Evolutionary conservation across 2,329 filamentous ascomycete genomes (phyloP), one percentile per base, ranked within the genome.

Genomic region (Dothidotthia symphoricarpi): DNA sequence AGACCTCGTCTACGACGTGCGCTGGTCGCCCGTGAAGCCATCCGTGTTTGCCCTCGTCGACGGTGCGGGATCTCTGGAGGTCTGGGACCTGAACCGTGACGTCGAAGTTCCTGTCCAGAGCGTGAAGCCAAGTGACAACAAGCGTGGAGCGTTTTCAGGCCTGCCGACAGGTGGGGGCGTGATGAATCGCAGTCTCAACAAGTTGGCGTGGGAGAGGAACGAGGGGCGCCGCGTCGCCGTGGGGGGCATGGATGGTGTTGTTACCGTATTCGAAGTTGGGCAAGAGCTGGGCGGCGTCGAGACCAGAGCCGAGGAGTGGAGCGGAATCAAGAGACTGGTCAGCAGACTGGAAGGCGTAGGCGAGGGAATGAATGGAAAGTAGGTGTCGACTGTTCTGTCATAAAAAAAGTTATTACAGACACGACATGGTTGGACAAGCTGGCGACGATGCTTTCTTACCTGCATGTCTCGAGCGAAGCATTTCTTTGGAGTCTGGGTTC

Each of bases 21-120:
- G 84, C 36, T 98, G 94, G 94, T 95, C 88, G 11, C 93, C 93
- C 0, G 80, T 93, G 49, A 91, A 93, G 64, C 93, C 93, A 0
- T 90, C 89, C 25, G 87, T 98, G 7, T 98, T 98, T 68, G 88
- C 88, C 1, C 81, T 95, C 14, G 93, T 97, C 2, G 94, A 98
- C 55, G 93, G 93, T 24, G 88, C 87, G 2, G 94, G 93, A 19
- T 86, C 83, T 67, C 75, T 98, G 13, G 94, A 98, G 69, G 76
- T 98, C 33, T 98, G 93, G 88, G 94, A 98, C 62, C 80, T 98
- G 34, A 91, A 87, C 10, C 78, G 90, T 14, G 90, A 96, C 67
- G 89, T 86, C 1, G 93, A 98, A 69, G 88, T 97, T 31, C 93
- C 93, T 0, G 82, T 94, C 1, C 86, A 88, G 33, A 84, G 85